phyloP scores from a whole-genome alignment of 768 basidiomycete species.

The Rhodotorula toruloides region DNA sequence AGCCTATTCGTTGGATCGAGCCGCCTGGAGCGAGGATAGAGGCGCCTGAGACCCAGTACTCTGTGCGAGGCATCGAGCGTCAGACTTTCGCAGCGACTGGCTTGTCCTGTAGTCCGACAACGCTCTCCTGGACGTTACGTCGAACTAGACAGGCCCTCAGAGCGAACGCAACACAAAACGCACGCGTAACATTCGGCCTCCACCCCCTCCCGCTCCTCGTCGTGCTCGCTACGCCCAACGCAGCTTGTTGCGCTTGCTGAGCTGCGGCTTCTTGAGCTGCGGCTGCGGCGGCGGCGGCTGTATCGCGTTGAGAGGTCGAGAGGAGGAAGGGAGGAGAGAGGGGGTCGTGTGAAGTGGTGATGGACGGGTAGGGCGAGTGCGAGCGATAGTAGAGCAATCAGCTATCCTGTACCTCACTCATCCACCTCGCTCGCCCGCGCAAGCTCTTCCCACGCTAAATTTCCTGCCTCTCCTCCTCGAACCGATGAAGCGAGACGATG shows the following conservation, averaged over 20 bases:
- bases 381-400: not conserved
- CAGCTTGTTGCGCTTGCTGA: constrained; percentile 17
- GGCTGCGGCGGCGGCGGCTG: constrained; percentile 30
- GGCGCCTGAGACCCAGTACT: constrained; percentile 26
- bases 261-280: constrained; percentile 30
- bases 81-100: too few relatives aligned
- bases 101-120: too few relatives aligned
- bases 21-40: constrained; percentile 21
- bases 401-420: too few relatives aligned
- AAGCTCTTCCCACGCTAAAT: too few relatives aligned
- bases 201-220: constrained; percentile 18
- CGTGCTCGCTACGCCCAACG: not conserved
- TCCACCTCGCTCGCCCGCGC: too few relatives aligned
- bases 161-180: not conserved
- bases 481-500: not conserved
- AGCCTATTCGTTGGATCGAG: constrained; percentile 30
- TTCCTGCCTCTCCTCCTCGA: too few relatives aligned
- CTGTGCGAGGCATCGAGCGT: constrained; percentile 1
- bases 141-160: not conserved
- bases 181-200: constrained; percentile 14
- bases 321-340: not conserved
- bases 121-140: too few relatives aligned
- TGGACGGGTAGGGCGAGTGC: not conserved
- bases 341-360: not conserved
- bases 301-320: not conserved